Conservation (phyloP, 257 asterid genomes). For the Knoxia roxburghii region DNA sequence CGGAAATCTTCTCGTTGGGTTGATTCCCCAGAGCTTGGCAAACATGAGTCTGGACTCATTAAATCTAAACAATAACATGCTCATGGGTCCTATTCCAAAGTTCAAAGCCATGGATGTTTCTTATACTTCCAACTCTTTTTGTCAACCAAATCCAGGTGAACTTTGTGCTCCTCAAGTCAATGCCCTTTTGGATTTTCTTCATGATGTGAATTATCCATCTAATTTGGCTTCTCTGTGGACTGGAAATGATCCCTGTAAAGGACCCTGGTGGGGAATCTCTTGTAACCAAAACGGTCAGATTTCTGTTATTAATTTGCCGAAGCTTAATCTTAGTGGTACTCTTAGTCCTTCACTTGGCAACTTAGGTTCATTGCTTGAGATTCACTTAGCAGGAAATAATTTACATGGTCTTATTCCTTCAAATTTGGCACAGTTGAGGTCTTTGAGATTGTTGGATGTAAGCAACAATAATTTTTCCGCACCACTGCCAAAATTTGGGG, state of each 20-base stretch:
- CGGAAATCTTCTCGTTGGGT: constrained; percentile 57
- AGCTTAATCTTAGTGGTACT: constrained; percentile 62
- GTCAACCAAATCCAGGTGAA: constrained; percentile 44
- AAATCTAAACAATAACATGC: constrained; percentile 69
- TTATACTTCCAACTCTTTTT: constrained; percentile 50
- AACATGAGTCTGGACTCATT: constrained; percentile 34
- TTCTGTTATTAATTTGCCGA: constrained; percentile 54
- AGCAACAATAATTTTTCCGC: constrained; percentile 50
- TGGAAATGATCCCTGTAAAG: constrained; percentile 71
- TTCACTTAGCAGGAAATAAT: constrained; percentile 67
- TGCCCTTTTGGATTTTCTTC: constrained; percentile 60
- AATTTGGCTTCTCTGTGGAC: constrained; percentile 54
- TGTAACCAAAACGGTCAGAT: constrained; percentile 45
- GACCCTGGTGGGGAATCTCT: constrained; percentile 65
- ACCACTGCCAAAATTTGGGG: constrained; percentile 56
- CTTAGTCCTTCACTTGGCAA: constrained; percentile 59
- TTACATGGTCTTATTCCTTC: constrained; percentile 53
- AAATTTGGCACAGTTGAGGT: constrained; percentile 40
- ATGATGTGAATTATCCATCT: constrained; percentile 44
- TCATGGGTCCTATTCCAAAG: constrained; percentile 77
- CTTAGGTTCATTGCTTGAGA: constrained; percentile 47
- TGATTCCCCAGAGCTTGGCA: constrained; percentile 57
- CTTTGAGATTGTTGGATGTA: constrained; percentile 52
- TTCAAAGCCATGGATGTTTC: constrained; percentile 44
- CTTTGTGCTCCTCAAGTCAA: constrained; percentile 63